Evolutionary conservation across 1,284 basidiomycete species (phyloP).

Genomic region (Ganoderma leucocontextum): DNA sequence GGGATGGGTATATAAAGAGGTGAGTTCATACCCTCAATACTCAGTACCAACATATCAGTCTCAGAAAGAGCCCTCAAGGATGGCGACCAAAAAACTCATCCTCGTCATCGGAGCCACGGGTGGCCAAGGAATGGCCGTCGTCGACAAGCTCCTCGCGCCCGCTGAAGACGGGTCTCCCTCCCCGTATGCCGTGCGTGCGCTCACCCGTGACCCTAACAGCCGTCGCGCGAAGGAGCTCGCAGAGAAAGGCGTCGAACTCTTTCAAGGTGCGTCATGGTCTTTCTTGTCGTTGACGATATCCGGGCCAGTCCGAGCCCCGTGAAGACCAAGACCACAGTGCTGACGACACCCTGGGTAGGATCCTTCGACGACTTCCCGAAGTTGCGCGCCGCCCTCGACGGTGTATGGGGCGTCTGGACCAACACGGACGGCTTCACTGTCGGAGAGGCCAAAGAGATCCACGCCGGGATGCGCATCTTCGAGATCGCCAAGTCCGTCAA

Average conservation of each 20-base stretch:
- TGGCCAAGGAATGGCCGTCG: slow-evolving; percentile 56
- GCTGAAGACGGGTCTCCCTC: slow-evolving; percentile 49
- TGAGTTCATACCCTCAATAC: background rate
- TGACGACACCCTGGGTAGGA: slow-evolving; percentile 21
- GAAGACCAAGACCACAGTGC: too few species aligned
- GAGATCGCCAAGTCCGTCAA: slow-evolving; percentile 53
- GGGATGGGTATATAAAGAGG: background rate
- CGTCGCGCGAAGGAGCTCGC: slow-evolving; percentile 48
- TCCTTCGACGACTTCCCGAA: slow-evolving; percentile 42
- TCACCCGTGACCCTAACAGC: slow-evolving; percentile 53
- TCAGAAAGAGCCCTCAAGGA: background rate
- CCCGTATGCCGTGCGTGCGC: slow-evolving; percentile 54
- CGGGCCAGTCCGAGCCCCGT: too few species aligned
- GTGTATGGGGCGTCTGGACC: slow-evolving; percentile 54
- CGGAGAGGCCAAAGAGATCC: slow-evolving; percentile 53
- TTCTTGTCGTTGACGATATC: too few species aligned
- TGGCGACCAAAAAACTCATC: slow-evolving; percentile 49
- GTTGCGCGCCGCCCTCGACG: slow-evolving; percentile 47
- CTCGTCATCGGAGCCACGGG: slow-evolving; percentile 62
- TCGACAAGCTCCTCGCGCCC: slow-evolving; percentile 51
- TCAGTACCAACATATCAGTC: background rate
- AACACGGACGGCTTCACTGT: slow-evolving; percentile 58
- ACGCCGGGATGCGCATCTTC: slow-evolving; percentile 54
- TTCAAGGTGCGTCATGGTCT: slow-evolving; percentile 50
- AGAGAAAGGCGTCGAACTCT: slow-evolving; percentile 50